A percentile compares a stretch with the other conserved stretches of the same genome.
Conservation (phyloP, 2,329 filamentous ascomycete species). For the Monilinia aucupariae region DNA sequence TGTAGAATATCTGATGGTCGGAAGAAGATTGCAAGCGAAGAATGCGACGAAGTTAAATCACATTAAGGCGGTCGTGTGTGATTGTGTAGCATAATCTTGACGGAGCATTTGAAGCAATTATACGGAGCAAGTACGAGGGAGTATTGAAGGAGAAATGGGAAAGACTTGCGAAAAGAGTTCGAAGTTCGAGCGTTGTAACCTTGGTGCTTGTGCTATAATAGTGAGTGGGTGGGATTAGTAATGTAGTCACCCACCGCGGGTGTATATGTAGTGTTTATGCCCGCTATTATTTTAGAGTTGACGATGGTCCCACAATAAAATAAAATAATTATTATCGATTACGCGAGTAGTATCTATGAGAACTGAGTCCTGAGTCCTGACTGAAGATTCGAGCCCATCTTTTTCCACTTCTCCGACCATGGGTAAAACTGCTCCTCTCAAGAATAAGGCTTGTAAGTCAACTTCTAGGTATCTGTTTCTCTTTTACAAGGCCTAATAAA, state of each 20-base stretch:
- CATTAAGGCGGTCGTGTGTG: constrained; percentile 7
- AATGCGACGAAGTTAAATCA: background rate
- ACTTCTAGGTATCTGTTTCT: background rate
- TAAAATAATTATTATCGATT: background rate
- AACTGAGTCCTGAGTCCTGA: too few species aligned
- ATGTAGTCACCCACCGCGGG: too few species aligned
- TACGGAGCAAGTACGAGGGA: too few species aligned
- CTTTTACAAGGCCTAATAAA: background rate
- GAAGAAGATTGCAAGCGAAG: background rate
- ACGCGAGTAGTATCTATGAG: background rate
- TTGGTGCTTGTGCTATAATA: too few species aligned
- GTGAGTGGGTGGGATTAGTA: too few species aligned
- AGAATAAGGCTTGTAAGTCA: constrained; percentile 31
- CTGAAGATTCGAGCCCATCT: background rate
- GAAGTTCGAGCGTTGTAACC: background rate
- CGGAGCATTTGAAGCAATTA: too few species aligned
- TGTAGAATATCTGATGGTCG: background rate
- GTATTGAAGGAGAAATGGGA: too few species aligned
- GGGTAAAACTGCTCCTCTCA: constrained; percentile 35
- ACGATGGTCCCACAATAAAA: constrained; percentile 2
- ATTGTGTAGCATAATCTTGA: constrained; percentile 8
- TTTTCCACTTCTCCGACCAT: too few species aligned
- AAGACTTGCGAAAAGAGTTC: constrained; percentile 6
- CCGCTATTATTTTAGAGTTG: background rate
- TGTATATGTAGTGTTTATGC: too few species aligned